Conservation (phyloP, 345 rosid species). For the Boechera divaricarpa region DNA sequence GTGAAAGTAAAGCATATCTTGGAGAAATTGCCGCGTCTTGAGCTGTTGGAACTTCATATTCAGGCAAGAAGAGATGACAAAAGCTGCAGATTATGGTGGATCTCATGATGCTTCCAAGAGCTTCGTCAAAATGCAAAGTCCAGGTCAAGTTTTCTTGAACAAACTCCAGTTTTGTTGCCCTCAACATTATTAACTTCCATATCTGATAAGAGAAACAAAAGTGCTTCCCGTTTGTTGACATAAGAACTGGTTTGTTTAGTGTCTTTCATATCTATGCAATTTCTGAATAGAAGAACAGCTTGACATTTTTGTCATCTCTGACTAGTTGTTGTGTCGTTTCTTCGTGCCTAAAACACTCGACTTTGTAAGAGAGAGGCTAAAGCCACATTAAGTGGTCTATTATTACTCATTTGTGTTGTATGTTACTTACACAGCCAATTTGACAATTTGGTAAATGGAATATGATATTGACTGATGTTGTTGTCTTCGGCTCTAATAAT, state of each 20-base stretch:
- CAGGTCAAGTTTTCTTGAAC: neutral
- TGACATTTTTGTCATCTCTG: neutral
- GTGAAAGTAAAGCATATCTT: neutral
- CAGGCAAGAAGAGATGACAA: neutral
- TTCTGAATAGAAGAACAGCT: neutral
- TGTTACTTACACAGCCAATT: neutral
- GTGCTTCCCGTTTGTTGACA: neutral
- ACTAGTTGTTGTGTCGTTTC: neutral
- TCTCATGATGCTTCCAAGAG: neutral
- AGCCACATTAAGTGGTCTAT: neutral
- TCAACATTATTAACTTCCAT: neutral
- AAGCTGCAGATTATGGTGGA: neutral
- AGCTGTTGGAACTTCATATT: slow-evolving; percentile 2
- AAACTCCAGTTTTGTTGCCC: neutral
- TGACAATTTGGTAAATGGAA: neutral
- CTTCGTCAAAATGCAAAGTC: neutral
- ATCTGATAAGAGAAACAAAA: neutral
- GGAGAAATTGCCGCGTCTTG: neutral
- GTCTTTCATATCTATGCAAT: neutral
- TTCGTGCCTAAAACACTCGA: no score
- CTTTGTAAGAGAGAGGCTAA: neutral
- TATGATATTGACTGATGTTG: neutral
- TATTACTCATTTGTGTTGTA: neutral
- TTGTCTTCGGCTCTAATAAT: neutral
- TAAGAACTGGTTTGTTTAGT: neutral